Percentiles rank a stretch among this genome's conserved stretches.
phyloP scores from a whole-genome alignment of 2,329 filamentous ascomycete species.

The Penicillium capsulatum region DNA sequence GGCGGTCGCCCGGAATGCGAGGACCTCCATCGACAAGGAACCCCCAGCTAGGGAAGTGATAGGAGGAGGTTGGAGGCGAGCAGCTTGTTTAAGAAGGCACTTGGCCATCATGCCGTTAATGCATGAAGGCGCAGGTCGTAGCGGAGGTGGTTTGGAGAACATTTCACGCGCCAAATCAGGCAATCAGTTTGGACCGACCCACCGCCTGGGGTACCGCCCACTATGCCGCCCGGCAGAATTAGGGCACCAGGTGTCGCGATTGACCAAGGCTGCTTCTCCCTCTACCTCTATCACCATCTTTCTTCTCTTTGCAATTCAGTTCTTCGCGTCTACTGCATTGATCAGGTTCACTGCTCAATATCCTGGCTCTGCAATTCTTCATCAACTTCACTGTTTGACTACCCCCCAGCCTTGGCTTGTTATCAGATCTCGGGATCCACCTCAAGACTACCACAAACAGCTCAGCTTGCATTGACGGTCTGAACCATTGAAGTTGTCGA shows the following conservation, averaged over 20 bases:
- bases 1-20: conserved; percentile 32
- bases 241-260: background rate
- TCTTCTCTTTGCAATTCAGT: background rate
- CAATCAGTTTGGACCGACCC: background rate
- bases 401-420: conserved; percentile 6
- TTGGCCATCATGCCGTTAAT: conserved; percentile 33
- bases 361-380: too few species aligned
- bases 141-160: too few species aligned
- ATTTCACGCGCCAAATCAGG: too few species aligned
- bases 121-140: conserved; percentile 19
- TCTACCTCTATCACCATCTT: background rate
- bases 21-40: conserved; percentile 30
- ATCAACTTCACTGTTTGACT: too few species aligned
- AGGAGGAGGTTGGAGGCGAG: conserved; percentile 22
- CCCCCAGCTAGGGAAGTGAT: conserved; percentile 18
- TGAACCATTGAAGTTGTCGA: too few species aligned
- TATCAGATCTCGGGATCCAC: conserved; percentile 9
- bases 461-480: background rate
- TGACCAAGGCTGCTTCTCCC: too few species aligned
- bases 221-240: conserved; percentile 18
- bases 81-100: conserved; percentile 29
- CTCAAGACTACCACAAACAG: background rate
- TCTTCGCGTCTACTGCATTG: too few species aligned
- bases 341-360: too few species aligned
- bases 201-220: too few species aligned